Evolutionary conservation across 345 rosid genomes (phyloP).

Genomic region (Rhizophora mangle): DNA sequence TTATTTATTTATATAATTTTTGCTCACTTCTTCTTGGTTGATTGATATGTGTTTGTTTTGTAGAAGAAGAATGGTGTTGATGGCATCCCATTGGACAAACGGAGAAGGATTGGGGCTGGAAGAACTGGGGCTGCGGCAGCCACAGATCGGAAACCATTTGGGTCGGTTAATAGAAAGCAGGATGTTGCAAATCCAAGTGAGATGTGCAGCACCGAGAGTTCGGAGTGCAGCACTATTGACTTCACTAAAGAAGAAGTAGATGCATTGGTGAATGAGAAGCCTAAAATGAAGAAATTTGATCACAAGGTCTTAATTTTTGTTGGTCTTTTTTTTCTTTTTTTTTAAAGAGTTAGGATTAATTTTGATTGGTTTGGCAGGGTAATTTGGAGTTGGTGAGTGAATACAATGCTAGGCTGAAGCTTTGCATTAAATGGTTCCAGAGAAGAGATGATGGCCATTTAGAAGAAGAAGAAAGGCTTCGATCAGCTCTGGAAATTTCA

Average conservation of each 20-base stretch:
- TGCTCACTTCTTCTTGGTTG: too few species aligned
- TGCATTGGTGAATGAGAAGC: constrained; percentile 67
- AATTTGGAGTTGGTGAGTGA: constrained; percentile 55
- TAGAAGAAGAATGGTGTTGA: constrained; percentile 50
- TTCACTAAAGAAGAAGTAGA: constrained; percentile 77
- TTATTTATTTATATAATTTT: too few species aligned
- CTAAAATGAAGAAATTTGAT: constrained; percentile 67
- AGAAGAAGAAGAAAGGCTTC: constrained; percentile 56
- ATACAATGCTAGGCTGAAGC: constrained; percentile 62
- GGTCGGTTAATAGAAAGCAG: constrained; percentile 43
- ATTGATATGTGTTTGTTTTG: background rate
- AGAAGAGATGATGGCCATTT: constrained; percentile 55
- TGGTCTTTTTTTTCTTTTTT: background rate
- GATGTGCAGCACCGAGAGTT: constrained; percentile 34
- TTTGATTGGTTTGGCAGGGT: constrained; percentile 35
- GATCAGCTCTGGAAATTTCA: constrained; percentile 45
- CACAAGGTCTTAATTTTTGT: constrained; percentile 48
- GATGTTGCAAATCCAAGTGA: constrained; percentile 42
- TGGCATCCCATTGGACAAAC: constrained; percentile 53
- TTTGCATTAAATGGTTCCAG: constrained; percentile 74
- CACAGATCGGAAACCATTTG: constrained; percentile 46
- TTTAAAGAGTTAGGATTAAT: too few species aligned
- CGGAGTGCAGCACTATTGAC: constrained; percentile 26
- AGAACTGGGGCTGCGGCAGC: constrained; percentile 24
- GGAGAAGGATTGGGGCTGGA: constrained; percentile 48